Evolutionary conservation across 2,329 filamentous ascomycete species (phyloP).

Genomic region (Cercospora nicotianae): DNA sequence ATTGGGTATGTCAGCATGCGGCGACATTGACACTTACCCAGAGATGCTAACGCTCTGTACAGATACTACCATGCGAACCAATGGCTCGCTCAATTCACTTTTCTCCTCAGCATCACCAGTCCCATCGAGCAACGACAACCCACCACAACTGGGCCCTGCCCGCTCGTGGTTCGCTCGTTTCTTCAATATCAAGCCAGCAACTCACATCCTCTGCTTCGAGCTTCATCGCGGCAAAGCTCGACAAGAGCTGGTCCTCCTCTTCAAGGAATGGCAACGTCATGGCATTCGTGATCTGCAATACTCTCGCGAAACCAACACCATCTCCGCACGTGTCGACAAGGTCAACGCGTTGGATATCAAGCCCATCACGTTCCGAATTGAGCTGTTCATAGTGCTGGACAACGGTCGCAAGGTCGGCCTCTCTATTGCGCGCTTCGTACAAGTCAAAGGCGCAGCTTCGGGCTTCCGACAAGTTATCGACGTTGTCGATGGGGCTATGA

Average conservation of each 20-base stretch:
- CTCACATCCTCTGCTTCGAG: constrained; percentile 71
- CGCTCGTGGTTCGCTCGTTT: constrained; percentile 88
- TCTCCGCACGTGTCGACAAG: constrained; percentile 74
- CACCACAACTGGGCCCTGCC: constrained; percentile 41
- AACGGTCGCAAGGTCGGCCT: constrained; percentile 75
- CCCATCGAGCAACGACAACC: constrained; percentile 52
- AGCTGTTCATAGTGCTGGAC: constrained; percentile 87
- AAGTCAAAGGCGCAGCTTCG: constrained; percentile 86
- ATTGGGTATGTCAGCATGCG: constrained; percentile 22
- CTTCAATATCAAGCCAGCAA: constrained; percentile 84
- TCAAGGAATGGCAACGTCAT: constrained; percentile 72
- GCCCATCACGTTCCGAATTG: constrained; percentile 81
- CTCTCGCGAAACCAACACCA: constrained; percentile 74
- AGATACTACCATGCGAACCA: constrained; percentile 31
- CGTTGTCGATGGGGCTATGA: constrained; percentile 69
- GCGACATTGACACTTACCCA: too few relatives aligned
- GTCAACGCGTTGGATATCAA: constrained; percentile 80
- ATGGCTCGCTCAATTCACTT: constrained; percentile 34
- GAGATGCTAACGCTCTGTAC: constrained; percentile 3
- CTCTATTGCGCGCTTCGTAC: constrained; percentile 80
- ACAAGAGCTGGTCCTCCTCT: constrained; percentile 71
- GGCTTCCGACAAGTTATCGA: constrained; percentile 84
- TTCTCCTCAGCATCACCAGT: constrained; percentile 39
- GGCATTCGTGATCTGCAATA: constrained; percentile 78
- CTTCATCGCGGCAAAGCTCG: constrained; percentile 71